Percentiles rank a stretch among this genome's conserved stretches.
Evolutionary conservation across 2,329 filamentous ascomycete species (phyloP).

Genomic region (Colletotrichum camelliae): DNA sequence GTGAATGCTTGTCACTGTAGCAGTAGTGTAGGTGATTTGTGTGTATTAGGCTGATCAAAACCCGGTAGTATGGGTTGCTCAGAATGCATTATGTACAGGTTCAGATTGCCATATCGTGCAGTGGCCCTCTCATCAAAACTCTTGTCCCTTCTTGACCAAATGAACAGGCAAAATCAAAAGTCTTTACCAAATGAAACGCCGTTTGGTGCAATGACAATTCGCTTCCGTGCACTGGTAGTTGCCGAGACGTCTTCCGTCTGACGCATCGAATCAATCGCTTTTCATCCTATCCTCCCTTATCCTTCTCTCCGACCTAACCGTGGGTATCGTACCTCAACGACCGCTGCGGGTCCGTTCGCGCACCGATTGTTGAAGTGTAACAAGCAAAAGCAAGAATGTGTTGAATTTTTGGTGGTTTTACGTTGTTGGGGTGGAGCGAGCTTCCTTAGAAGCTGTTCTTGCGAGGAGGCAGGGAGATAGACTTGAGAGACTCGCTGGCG

Average conservation of each 20-base stretch:
- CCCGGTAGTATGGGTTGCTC: background rate
- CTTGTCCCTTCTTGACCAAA: background rate
- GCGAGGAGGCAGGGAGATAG: background rate
- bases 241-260: background rate
- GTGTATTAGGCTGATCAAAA: background rate
- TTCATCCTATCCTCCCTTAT: background rate
- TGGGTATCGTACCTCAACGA: conserved; percentile 16
- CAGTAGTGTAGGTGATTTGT: background rate
- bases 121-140: background rate
- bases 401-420: background rate
- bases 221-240: background rate
- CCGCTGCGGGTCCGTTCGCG: background rate
- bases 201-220: conserved; percentile 6
- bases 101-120: background rate
- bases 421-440: background rate
- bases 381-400: background rate
- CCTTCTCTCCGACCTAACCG: conserved; percentile 1
- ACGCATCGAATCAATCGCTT: background rate
- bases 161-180: background rate
- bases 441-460: background rate
- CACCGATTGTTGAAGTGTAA: conserved; percentile 2
- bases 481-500: conserved; percentile 31
- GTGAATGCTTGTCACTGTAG: background rate
- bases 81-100: background rate
- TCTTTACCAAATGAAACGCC: conserved; percentile 14